Evolutionary conservation across 2,329 filamentous ascomycete genomes (phyloP), one percentile per base, ranked within the genome.

Genomic region (Sodiomyces alkalinus): DNA sequence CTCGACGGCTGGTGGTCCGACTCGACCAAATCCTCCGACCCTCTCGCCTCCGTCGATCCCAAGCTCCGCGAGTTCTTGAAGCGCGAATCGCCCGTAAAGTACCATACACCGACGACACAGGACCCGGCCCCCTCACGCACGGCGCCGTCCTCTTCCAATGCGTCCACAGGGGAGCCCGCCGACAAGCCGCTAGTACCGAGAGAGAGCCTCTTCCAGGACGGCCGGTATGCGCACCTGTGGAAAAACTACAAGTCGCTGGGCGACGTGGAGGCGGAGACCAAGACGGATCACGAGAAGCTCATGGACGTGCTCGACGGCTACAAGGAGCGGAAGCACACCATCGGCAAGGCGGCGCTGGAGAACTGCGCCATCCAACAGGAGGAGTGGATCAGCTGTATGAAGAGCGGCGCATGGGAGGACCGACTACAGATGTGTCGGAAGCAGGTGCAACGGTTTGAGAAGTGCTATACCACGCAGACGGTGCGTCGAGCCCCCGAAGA

Each of bases 311-410:
- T 94, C 28, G 78, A 87, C 29, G 75, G 73, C 6, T 92, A 77
- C 64, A 92, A 93, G 51, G 73, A 81, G 46, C 74, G 85, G 36
- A 82, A 80, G 48, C 68, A 71, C 19, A 67, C 73, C 31, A 80
- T 96, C 36, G 81, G 80, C 17, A 64, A 68, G 22, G 80, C 83
- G 1, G 86, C 87, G 7, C 62, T 93, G 45, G 90, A 98, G 57
- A 98, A 96, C 51, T 98, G 90, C 53, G 78, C 83, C 1, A 52
- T 86, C 35, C 82, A 92, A 49, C 83, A 94, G 56, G 64, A 82
- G 47, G 76, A 77, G 33, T 77, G 92, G 61, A 74, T 76, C 34
- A 65, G 78, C 26, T 98, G 90, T 61, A 90, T 90, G 63, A 67
- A 68, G 43, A 62, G 64, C 30, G 86, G 86, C 17, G 66, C 62